Conservation (phyloP, 805 yeast species). For the Wickerhamiella siamensis region DNA sequence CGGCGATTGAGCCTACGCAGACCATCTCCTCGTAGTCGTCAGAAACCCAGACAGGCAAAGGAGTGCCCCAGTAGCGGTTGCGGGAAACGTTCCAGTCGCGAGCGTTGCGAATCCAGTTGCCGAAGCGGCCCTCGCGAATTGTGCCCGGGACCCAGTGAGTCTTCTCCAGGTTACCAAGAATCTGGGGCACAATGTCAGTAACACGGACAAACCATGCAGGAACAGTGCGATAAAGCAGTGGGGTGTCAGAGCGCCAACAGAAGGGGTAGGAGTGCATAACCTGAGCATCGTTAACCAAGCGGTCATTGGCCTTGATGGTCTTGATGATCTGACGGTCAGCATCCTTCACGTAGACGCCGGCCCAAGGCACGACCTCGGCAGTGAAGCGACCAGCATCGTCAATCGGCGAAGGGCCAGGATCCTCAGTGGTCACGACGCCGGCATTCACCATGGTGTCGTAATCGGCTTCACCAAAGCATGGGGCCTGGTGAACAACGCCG, state of each 20-base stretch:
- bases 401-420: slow-evolving; percentile 81
- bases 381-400: slow-evolving; percentile 88
- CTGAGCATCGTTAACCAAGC: slow-evolving; percentile 63
- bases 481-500: slow-evolving; percentile 97
- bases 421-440: slow-evolving; percentile 58
- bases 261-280: slow-evolving; percentile 94
- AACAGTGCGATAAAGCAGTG: slow-evolving; percentile 86
- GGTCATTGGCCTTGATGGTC: slow-evolving; percentile 61
- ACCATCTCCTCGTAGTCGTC: slow-evolving; percentile 88
- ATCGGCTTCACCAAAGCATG: slow-evolving; percentile 99
- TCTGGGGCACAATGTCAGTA: slow-evolving; percentile 71
- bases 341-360: slow-evolving; percentile 82
- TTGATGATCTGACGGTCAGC: slow-evolving; percentile 89
- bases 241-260: slow-evolving; percentile 99
- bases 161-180: slow-evolving; percentile 69
- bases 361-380: slow-evolving; percentile 53
- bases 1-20: slow-evolving; percentile 82
- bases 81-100: slow-evolving; percentile 98
- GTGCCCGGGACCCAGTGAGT: slow-evolving; percentile 90
- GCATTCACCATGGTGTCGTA: slow-evolving; percentile 61
- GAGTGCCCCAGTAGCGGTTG: slow-evolving; percentile 99
- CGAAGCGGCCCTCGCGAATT: slow-evolving; percentile 87
- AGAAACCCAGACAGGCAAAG: slow-evolving; percentile 93
- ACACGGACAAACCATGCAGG: slow-evolving; percentile 98
- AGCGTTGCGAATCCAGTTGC: slow-evolving; percentile 97